Evolutionary conservation across 208 protist genomes (phyloP).

Genomic region (Naegleria lovaniensis): DNA sequence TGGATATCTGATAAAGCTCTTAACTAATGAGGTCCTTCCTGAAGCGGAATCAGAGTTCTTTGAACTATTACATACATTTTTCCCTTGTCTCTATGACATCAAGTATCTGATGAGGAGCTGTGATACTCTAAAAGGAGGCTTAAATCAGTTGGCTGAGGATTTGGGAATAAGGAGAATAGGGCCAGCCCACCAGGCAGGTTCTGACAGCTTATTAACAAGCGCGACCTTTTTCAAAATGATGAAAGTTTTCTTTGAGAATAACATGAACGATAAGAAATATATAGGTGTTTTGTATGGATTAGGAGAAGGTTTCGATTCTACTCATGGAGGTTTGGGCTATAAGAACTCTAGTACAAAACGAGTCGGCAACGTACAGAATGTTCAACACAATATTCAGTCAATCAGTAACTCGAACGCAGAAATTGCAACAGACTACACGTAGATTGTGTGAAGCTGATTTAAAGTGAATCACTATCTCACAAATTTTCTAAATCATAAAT

Average conservation of each 20-base stretch:
- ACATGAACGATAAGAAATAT: constrained; percentile 64
- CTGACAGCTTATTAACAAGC: constrained; percentile 92
- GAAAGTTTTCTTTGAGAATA: constrained; percentile 64
- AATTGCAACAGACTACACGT: neutral
- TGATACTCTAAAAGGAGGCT: constrained; percentile 49
- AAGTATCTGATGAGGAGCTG: constrained; percentile 95
- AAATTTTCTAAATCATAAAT: too few relatives aligned
- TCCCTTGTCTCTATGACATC: constrained; percentile 95
- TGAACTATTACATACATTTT: constrained; percentile 85
- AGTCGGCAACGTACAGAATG: neutral
- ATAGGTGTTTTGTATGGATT: constrained; percentile 88
- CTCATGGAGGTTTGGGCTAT: neutral
- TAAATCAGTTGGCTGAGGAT: constrained; percentile 90
- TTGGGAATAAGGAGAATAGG: constrained; percentile 83
- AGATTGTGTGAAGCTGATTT: neutral
- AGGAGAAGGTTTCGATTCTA: constrained; percentile 61
- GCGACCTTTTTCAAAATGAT: constrained; percentile 95
- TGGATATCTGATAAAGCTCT: constrained; percentile 90
- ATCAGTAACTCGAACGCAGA: neutral
- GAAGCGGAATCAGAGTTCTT: constrained; percentile 93
- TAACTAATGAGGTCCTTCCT: constrained; percentile 88
- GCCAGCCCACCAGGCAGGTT: constrained; percentile 87
- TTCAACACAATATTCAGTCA: neutral
- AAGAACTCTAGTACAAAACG: neutral
- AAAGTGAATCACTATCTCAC: too few relatives aligned